Evolutionary conservation across 2,329 filamentous ascomycete species (phyloP), one percentile per base, ranked within the genome.

Genomic region (Elsinoe ampelina): DNA sequence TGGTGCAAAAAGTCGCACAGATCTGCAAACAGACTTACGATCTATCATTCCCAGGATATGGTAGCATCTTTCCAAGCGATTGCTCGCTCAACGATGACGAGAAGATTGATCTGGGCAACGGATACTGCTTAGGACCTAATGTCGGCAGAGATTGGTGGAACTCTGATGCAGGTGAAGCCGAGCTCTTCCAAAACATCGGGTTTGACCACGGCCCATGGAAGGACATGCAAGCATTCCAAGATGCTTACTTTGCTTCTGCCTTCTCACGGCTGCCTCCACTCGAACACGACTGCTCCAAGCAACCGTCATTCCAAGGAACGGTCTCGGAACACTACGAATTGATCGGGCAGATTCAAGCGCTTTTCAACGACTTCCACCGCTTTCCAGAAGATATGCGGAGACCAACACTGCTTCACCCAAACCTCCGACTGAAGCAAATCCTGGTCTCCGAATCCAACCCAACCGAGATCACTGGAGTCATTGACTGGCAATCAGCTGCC

Each of bases 371-470:
- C 15, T 19, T 45, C 50, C 35, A 52, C 12, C 22, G 13, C 10
- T 38, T 58, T 22, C 38, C 45, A 26, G 26, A 55, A 5, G 30
- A 54, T 47, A 39, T 59, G 8, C 11, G 20, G 11, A 20, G 32
- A 17, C 57, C 64, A 11, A 64, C 63, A 47, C 58, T 70, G 35
- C 67, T 66, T 61, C 67, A 70, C 54, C 61, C 63, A 32, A 65
- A 70, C 61, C 60, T 69, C 30, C 66, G 68, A 58, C 61, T 57
- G 34, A 63, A 64, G 15, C 70, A 70, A 57, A 68, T 71, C 47
- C 68, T 70, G 57, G 65, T 70, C 38, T 64, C 67, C 48, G 56
- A 61, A 54, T 59, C 59, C 34, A 59, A 68, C 36, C 65, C 64
- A 5, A 66, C 63, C 35, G 60, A 61, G 51, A 65, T 70, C 45